Evolutionary conservation across 164 flowering plant genomes (phyloP), one percentile per base, ranked within the genome.

Genomic region (Aristolochia contorta): DNA sequence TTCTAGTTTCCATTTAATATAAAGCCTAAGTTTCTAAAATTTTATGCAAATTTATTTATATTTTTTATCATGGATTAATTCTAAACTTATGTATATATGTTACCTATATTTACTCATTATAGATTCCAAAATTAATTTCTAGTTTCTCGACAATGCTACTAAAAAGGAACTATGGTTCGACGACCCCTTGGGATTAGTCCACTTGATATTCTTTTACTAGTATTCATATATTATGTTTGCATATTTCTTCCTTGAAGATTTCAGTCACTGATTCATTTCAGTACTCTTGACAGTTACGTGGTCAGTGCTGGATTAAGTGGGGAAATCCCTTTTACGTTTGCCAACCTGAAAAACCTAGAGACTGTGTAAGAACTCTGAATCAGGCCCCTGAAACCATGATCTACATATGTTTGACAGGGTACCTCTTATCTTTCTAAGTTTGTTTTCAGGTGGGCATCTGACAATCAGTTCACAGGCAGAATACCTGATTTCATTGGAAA

Each of bases 401-500:
- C 19, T n/a, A 27, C 6, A 49, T 16, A 49, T 12, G 53, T 49
- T 60, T 60, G 6, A n/a, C 15, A 4, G 19, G 12, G 53, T 54
- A 2, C 9, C 8, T 49, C 49, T 18, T 8, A 20, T 23, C 4
- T 57, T 50, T 8, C 43, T 37, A 37, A 37, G 6, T 56, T 51
- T 9, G 51, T 57, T 72, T 23, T 67, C 77, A 84, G 96, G 61
- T 80, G 91, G 91, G 83, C 78, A 19, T 82, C 86, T 4, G 89
- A 87, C 64, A 82, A 61, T 63, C 68, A 64, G 41, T 63, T 85
- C 30, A 87, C 87, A 1, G 94, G 97, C 22, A 69, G 32, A 19
- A 80, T 87, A 71, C 97, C 95, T 0, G 83, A 79, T 50, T 86
- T 85, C 67, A 84, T 89, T 20, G 86, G 87, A 30, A 80, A 72